Percentiles rank a stretch among this genome's conserved stretches.
These are phyloP conservation scores for Hypericum perforatum DNA, from an alignment of 345 rosid species.

Conservation along the genomic window DNA sequence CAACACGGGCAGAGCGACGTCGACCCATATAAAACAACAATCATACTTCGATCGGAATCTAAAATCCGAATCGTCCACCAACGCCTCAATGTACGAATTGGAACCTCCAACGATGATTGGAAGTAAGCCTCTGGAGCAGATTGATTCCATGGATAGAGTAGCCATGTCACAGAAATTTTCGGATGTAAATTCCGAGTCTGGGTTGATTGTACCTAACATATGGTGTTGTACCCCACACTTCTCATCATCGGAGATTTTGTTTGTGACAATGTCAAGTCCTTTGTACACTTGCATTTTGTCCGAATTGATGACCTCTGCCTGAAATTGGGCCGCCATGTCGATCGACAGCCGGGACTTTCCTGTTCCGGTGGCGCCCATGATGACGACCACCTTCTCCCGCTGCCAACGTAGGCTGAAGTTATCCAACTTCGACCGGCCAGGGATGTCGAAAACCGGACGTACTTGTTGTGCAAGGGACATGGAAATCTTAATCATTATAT, in stretches of 20 bases:
- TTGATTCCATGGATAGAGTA: constrained; percentile 29
- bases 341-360: constrained; percentile 16
- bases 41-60: constrained; percentile 36
- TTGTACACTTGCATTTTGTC: constrained; percentile 61
- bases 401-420: constrained; percentile 9
- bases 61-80: constrained; percentile 28
- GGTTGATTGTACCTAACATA: constrained; percentile 42
- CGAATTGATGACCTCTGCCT: constrained; percentile 28
- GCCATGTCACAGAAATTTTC: constrained; percentile 40
- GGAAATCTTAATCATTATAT: too few relatives aligned
- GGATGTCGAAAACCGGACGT: background rate
- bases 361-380: constrained; percentile 19
- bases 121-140: constrained; percentile 35
- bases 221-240: constrained; percentile 67
- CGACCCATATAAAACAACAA: constrained; percentile 67
- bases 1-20: constrained; percentile 50
- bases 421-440: constrained; percentile 9
- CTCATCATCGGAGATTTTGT: constrained; percentile 52
- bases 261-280: constrained; percentile 58
- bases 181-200: constrained; percentile 40
- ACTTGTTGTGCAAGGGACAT: too few relatives aligned
- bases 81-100: constrained; percentile 59
- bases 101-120: constrained; percentile 84
- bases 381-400: constrained; percentile 16
- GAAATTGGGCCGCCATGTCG: constrained; percentile 9